Conservation (phyloP, 73 alveolate genomes). For the Uronychia setigera region DNA sequence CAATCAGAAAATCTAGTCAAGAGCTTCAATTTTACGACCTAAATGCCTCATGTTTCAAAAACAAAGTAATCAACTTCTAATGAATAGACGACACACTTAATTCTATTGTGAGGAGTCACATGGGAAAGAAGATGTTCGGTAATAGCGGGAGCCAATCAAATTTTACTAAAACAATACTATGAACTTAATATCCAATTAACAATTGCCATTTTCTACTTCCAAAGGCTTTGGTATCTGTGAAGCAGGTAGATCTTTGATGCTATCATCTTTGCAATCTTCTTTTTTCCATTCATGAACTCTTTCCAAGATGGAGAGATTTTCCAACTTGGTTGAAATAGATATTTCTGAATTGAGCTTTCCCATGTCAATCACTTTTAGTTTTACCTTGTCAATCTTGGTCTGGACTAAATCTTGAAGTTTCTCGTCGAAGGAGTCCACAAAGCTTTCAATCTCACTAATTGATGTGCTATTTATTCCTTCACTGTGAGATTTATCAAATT, state of each 20-base stretch:
- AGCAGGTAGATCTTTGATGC: not conserved
- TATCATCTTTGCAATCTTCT: slow-evolving; percentile 7
- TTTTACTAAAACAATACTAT: not conserved
- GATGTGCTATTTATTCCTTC: no score
- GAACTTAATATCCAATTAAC: no score
- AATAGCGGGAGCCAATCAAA: not conserved
- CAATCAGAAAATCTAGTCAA: not conserved
- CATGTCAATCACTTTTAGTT: no score
- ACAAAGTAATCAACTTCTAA: not conserved
- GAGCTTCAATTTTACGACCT: not conserved
- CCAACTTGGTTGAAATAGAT: not conserved
- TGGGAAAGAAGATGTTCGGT: no score
- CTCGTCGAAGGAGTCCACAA: slow-evolving; percentile 5
- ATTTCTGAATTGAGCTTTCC: no score
- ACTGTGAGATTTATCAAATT: no score
- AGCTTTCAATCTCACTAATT: not conserved
- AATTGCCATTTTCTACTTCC: no score
- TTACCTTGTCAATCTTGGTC: not conserved
- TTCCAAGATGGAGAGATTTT: slow-evolving; percentile 25
- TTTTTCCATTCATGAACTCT: slow-evolving; percentile 37
- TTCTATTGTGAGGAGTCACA: no score
- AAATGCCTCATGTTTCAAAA: not conserved
- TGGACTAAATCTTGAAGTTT: not conserved
- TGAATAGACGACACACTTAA: no score
- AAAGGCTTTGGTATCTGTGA: slow-evolving; percentile 38